Evolutionary conservation across 1,284 basidiomycete genomes (phyloP).

Genomic region (Boletus semigastroideus): DNA sequence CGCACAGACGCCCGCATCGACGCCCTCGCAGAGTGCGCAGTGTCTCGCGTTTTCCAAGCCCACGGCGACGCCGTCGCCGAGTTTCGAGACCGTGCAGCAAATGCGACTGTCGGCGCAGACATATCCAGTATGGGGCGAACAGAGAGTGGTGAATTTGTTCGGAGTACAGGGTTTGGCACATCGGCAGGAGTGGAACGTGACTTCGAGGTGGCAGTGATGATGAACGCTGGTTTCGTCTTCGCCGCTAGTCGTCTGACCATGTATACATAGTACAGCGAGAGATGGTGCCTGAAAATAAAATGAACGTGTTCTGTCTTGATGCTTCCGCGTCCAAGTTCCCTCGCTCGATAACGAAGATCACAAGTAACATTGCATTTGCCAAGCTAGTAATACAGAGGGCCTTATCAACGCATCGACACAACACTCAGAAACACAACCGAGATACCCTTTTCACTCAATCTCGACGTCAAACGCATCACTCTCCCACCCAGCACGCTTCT

Average conservation of each 20-base stretch:
- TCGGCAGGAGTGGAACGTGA: conserved; percentile 6
- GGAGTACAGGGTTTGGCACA: conserved; percentile 7
- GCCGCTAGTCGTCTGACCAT: background rate
- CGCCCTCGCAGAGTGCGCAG: conserved; percentile 14
- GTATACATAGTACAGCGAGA: background rate
- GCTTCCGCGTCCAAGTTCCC: too few species aligned
- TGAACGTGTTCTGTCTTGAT: too few species aligned
- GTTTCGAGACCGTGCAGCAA: conserved; percentile 11
- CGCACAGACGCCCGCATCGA: conserved; percentile 21
- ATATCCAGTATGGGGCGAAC: conserved; percentile 16
- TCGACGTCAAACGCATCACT: conserved; percentile 31
- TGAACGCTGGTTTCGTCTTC: background rate
- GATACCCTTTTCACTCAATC: conserved; percentile 7
- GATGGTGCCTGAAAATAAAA: too few species aligned
- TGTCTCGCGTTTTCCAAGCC: conserved; percentile 15
- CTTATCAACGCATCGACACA: background rate
- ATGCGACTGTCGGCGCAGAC: conserved; percentile 9
- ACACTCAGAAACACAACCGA: background rate
- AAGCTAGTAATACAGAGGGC: too few species aligned
- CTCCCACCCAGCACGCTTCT: conserved; percentile 23
- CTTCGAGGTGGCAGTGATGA: background rate
- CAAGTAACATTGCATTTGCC: too few species aligned
- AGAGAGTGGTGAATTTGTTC: conserved; percentile 4
- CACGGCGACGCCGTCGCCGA: conserved; percentile 10
- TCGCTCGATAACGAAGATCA: too few species aligned